Base-by-base conservation (phyloP, 2,329 filamentous ascomycete genomes). In the Cercospora citrullina region DNA sequence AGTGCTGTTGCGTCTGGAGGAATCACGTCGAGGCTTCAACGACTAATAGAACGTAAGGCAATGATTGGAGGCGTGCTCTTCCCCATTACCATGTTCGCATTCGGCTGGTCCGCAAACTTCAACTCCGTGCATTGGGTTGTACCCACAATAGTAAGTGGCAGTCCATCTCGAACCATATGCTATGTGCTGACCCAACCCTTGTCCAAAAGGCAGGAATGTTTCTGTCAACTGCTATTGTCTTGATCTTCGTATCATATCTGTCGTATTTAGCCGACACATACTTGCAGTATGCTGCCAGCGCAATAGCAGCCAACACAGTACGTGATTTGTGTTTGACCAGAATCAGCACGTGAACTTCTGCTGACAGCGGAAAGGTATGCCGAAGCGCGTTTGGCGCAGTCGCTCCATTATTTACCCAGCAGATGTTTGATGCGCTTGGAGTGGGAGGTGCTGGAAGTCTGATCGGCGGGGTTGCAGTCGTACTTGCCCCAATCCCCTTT, bases 251-350 rank as follows among this genome's bases (percentile, higher is more conserved):
- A 59, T 77, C 81, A 31, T 84, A 83, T 69, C 75, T 86, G 45
- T 87, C 84, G 67, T 87, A 87, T 65, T 79, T 87, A 8, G 82
- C 85, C 51, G 85, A 87, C 72, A 79, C 80, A 0, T 87, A 87
- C 66, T 78, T 70, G 31, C 77, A 79, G 77, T 80, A 72, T 63
- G 77, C 75, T 53, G 75, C 75, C 5, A 71, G 67, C 33, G 75
- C 75, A 1, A 66, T 76, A 12, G 76, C 76, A 12, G 75, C 72
- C 3, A 77, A 68, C 10, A 64, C 63, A n/a, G 63, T 65, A n/a
- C 10, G 55, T 59, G 28, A 39, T 16, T 33, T 60, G 18, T n/a
- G n/a, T 18, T 28, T 16, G 55, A 36, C 28, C 7, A 36, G 18
- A 36, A 59, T 9, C 18, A 10, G 55, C 8, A n/a, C 16, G 5